These are phyloP conservation scores for Colletotrichum sp. DNA, from an alignment of 2,329 filamentous ascomycete species.

Conservation along the genomic window DNA sequence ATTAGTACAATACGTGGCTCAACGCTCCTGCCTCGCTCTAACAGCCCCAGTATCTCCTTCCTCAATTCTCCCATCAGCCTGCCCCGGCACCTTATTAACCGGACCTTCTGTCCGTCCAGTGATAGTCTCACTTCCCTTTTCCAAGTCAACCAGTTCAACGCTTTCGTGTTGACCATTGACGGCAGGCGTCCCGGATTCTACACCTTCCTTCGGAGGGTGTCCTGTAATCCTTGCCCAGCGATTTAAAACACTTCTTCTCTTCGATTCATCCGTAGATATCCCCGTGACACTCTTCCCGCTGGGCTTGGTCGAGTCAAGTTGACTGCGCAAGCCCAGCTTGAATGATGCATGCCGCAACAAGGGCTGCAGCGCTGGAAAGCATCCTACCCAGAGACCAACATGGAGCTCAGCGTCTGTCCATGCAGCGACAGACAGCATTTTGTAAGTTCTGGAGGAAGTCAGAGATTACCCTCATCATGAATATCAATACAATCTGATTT, in stretches of 20 bases:
- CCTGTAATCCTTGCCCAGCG: neutral
- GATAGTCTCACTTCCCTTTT: neutral
- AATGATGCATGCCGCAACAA: neutral
- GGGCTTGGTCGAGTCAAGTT: neutral
- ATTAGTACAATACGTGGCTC: no score
- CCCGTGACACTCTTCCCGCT: neutral
- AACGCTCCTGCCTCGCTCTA: no score
- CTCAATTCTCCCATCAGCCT: neutral
- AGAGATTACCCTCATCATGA: neutral
- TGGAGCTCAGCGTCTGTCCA: slow-evolving; percentile 48
- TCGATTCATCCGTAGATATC: neutral
- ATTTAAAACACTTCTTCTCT: neutral
- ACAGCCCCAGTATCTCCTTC: neutral
- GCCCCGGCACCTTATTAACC: rapidly evolving
- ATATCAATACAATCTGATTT: no score
- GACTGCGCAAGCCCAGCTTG: neutral
- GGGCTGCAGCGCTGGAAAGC: slow-evolving; percentile 44
- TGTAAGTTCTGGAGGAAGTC: slow-evolving; percentile 34
- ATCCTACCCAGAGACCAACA: slow-evolving; percentile 46
- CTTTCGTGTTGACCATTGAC: neutral
- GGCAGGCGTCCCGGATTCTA: neutral
- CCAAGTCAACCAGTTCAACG: slow-evolving; percentile 11
- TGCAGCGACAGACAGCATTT: slow-evolving; percentile 37
- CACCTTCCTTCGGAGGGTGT: neutral
- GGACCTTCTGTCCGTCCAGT: neutral